Conservation (phyloP, 1,284 basidiomycete genomes). For the Puccinia novopanici region DNA sequence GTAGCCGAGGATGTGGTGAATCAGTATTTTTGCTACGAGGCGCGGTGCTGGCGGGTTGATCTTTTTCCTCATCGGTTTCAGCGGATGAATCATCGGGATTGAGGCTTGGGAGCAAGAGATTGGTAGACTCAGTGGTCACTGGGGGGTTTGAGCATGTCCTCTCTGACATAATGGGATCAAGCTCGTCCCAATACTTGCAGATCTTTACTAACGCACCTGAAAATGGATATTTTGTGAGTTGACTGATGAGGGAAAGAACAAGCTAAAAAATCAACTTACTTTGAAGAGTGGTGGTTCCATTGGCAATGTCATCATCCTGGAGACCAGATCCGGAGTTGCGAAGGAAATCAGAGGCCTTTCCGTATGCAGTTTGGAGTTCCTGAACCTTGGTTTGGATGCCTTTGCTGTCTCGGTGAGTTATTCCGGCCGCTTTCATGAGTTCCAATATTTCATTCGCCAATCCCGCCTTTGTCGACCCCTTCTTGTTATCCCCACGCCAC, state of each 20-base stretch:
- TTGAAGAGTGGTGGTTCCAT: background rate
- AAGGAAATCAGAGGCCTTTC: background rate
- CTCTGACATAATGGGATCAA: background rate
- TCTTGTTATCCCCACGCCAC: too few species aligned
- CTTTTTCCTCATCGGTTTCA: too few species aligned
- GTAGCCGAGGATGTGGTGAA: too few species aligned
- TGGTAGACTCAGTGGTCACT: background rate
- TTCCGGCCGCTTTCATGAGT: too few species aligned
- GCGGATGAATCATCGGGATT: too few species aligned
- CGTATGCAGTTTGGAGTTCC: background rate
- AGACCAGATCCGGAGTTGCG: background rate
- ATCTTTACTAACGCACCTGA: too few species aligned
- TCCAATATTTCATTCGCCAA: background rate
- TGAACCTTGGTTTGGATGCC: conserved; percentile 1
- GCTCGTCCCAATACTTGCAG: conserved; percentile 10
- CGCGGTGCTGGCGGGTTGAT: too few species aligned
- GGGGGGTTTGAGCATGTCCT: background rate
- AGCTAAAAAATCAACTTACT: background rate
- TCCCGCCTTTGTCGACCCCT: background rate
- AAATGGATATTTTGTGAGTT: too few species aligned
- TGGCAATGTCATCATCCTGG: background rate
- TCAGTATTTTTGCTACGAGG: too few species aligned
- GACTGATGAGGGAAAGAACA: background rate
- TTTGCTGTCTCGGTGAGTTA: background rate
- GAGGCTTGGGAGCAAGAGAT: too few species aligned